These are phyloP conservation scores for Acanthamoeba lenticulata DNA, from an alignment of 208 protist genomes.

Conservation along the genomic window DNA sequence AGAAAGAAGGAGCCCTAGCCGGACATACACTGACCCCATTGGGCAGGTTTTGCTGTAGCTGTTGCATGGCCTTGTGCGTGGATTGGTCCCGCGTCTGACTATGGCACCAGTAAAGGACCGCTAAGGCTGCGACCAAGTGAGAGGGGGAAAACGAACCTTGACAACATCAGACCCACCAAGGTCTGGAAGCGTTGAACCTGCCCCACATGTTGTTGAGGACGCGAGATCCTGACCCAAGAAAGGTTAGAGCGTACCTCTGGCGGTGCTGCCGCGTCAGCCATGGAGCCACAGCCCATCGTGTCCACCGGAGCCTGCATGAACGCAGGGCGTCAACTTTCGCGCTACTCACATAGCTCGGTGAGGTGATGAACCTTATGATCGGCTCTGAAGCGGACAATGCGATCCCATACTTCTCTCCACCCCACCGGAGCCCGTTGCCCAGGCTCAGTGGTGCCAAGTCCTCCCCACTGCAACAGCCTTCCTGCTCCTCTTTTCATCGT, in stretches of 20 bases:
- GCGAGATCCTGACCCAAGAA: not conserved
- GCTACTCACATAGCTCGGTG: not conserved
- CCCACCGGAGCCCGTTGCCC: not conserved
- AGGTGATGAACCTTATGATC: not conserved
- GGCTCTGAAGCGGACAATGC: not conserved
- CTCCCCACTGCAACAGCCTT: not conserved
- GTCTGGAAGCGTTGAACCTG: conserved; percentile 32
- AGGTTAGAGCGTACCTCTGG: not conserved
- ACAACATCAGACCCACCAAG: not conserved
- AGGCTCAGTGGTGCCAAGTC: not conserved
- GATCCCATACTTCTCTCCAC: not conserved
- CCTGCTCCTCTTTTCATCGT: not conserved
- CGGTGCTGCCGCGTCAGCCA: not conserved
- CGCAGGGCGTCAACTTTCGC: not conserved
- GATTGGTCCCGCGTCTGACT: not conserved
- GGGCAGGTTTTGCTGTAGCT: not conserved
- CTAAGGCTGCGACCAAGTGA: not conserved
- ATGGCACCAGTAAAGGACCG: no score
- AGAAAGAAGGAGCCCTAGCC: not conserved
- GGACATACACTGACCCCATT: not conserved
- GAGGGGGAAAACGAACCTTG: not conserved
- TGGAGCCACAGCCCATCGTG: conserved; percentile 22
- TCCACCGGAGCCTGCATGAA: not conserved
- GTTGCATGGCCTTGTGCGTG: not conserved
- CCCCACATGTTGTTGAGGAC: not conserved